These are phyloP conservation scores for Astrocystis sublimbata DNA, from an alignment of 495 filamentous ascomycete species.

Conservation along the genomic window DNA sequence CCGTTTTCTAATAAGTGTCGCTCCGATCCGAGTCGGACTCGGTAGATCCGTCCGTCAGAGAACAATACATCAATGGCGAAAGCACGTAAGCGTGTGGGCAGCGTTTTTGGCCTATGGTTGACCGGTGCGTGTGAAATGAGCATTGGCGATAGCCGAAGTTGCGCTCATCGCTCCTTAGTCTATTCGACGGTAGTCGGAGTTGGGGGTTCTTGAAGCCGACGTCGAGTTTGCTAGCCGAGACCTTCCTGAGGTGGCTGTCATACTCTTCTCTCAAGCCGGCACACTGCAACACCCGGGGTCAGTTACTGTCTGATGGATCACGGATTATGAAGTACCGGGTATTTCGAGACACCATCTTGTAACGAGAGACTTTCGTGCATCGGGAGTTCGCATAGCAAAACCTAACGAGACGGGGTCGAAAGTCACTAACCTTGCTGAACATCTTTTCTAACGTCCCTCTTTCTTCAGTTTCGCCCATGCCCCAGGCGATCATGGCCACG, in stretches of 20 bases:
- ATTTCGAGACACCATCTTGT: too few species aligned
- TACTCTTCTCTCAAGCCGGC: slow-evolving; percentile 46
- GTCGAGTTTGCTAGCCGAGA: slow-evolving; percentile 43
- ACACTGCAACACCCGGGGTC: slow-evolving; percentile 18
- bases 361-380: too few species aligned
- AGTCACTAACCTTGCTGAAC: slow-evolving; percentile 32
- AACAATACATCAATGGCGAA: slow-evolving; percentile 20
- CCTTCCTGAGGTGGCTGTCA: slow-evolving; percentile 43
- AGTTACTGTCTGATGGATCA: too few species aligned
- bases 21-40: slow-evolving; percentile 30
- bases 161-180: slow-evolving; percentile 45
- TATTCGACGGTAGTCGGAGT: slow-evolving; percentile 47
- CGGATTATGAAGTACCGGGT: too few species aligned
- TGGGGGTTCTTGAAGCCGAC: slow-evolving; percentile 52
- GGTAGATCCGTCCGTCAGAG: slow-evolving; percentile 21
- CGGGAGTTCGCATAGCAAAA: too few species aligned
- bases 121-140: slow-evolving; percentile 50
- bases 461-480: slow-evolving; percentile 30
- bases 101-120: slow-evolving; percentile 41
- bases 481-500: slow-evolving; percentile 52
- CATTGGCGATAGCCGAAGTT: slow-evolving; percentile 52
- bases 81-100: slow-evolving; percentile 40
- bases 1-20: slow-evolving; percentile 22
- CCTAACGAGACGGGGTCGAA: too few species aligned
- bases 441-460: slow-evolving; percentile 30